Base-by-base conservation (phyloP, 2,329 filamentous ascomycete species). In the Catunica adiposa region DNA sequence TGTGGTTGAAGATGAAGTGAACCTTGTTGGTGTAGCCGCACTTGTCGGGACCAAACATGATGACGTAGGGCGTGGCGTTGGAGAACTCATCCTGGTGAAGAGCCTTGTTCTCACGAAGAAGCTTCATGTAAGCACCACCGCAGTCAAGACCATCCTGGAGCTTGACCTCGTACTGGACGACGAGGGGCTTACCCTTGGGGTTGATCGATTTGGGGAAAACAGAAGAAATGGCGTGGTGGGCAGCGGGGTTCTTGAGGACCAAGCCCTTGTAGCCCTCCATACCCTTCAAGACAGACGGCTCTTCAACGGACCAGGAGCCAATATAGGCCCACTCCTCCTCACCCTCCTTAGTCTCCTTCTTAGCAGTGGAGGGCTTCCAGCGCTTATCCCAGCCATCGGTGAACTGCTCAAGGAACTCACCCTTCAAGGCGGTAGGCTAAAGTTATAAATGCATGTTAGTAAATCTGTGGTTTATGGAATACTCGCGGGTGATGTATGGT, bases 11-110 rank as follows among this genome's bases (percentile, higher is more conserved):
- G 71, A 98, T 98, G 76, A 98, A 95, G 72, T 82, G 79, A 54
- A 94, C 86, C 84, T 97, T 97, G 84, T 98, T 98, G 71, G 88
- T 97, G 69, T 88, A 80, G 71, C 92, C 92, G 70, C 92, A 98
- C 84, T 97, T 97, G 78, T 98, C 92, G 64, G 92, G 92, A 63
- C 92, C 92, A 69, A 98, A 98, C 92, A 98, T 98, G 79, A 98
- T 94, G 64, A 98, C 86, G 69, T 98, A 98, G 51, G 92, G 92
- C 46, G 90, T 95, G 60, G 84, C 82, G 74, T 98, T 97, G 70
- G 86, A 88, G 77, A 98, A 98, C 76, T 98, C 92, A 62, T 97
- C 90, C 66, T 87, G 82, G 76, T 95, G 88, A 65, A 98, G 88
- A 70, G 87, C 85, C 77, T 90, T 89, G 79, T 92, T 97, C 69